Evolutionary conservation across 2,329 filamentous ascomycete genomes (phyloP).

Genomic region (Dothideomycetes sp.): DNA sequence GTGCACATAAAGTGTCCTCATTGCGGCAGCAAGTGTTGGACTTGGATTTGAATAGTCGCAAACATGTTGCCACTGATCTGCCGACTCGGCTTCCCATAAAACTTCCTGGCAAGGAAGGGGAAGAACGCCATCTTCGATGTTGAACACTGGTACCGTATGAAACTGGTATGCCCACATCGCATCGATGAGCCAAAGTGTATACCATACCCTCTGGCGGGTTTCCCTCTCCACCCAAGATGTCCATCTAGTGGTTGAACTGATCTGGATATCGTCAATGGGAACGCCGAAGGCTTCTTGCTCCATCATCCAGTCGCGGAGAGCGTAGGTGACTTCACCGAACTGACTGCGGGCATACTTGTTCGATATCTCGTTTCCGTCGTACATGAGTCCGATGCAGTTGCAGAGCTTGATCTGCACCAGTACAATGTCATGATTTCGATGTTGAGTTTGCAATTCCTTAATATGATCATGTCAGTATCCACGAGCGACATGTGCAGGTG

Average conservation of each 20-base stretch:
- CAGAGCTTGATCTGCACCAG: slow-evolving; percentile 15
- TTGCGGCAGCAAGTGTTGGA: slow-evolving; percentile 32
- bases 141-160: slow-evolving; percentile 13
- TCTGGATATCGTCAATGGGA: too few species aligned
- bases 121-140: slow-evolving; percentile 16
- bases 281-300: not conserved
- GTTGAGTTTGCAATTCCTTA: slow-evolving; percentile 8
- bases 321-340: slow-evolving; percentile 17
- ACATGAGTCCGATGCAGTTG: slow-evolving; percentile 15
- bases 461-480: slow-evolving; percentile 6
- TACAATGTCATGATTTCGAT: slow-evolving; percentile 12
- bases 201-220: too few species aligned
- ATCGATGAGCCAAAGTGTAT: slow-evolving; percentile 14
- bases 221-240: too few species aligned
- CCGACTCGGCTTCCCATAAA: slow-evolving; percentile 20
- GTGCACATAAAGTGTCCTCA: slow-evolving; percentile 41
- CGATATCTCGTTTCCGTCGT: slow-evolving; percentile 16
- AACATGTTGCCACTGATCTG: slow-evolving; percentile 19
- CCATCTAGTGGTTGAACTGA: too few species aligned
- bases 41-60: slow-evolving; percentile 13
- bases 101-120: slow-evolving; percentile 22
- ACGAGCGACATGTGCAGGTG: too few species aligned
- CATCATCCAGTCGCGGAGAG: slow-evolving; percentile 11
- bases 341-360: slow-evolving; percentile 13
- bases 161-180: slow-evolving; percentile 20